Conservation (phyloP, 2,329 filamentous ascomycete species). For the Epichloe baconii region DNA sequence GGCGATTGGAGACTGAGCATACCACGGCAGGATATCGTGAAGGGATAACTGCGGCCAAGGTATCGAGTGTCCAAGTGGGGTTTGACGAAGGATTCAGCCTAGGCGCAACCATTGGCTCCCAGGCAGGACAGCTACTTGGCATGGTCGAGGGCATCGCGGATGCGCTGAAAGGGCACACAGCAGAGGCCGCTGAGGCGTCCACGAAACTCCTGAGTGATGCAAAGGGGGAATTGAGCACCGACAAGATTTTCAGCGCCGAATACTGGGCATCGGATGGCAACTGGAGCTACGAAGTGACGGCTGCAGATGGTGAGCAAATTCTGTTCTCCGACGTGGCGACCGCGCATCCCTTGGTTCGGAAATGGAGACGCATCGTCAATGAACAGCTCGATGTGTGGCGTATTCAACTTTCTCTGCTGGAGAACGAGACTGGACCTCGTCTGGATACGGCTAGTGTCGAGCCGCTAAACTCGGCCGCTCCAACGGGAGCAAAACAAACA, state of each 20-base stretch:
- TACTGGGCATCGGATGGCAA: slow-evolving; percentile 59
- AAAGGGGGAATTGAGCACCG: slow-evolving; percentile 43
- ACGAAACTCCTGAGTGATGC: slow-evolving; percentile 34
- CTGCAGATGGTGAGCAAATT: slow-evolving; percentile 26
- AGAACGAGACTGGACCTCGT: slow-evolving; percentile 19
- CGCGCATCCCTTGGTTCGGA: slow-evolving; percentile 52
- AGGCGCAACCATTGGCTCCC: slow-evolving; percentile 66
- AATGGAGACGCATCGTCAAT: slow-evolving; percentile 38
- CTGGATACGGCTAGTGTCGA: slow-evolving; percentile 17
- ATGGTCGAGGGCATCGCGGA: slow-evolving; percentile 57
- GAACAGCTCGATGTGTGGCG: slow-evolving; percentile 20
- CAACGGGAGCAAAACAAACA: slow-evolving; percentile 17
- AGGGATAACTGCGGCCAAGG: slow-evolving; percentile 66
- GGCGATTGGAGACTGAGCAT: slow-evolving; percentile 61
- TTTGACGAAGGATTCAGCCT: slow-evolving; percentile 87
- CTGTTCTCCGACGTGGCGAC: slow-evolving; percentile 50
- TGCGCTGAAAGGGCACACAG: slow-evolving; percentile 24
- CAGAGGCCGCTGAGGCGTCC: slow-evolving; percentile 12
- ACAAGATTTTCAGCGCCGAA: slow-evolving; percentile 48
- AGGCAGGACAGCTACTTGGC: slow-evolving; percentile 63
- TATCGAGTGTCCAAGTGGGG: slow-evolving; percentile 63
- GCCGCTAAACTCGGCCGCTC: slow-evolving; percentile 12
- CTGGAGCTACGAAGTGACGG: slow-evolving; percentile 49
- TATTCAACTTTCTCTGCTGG: slow-evolving; percentile 20
- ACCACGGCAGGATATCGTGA: slow-evolving; percentile 83